Evolutionary conservation across 257 asterid species (phyloP).

Genomic region (Fraxinus cuspidata): DNA sequence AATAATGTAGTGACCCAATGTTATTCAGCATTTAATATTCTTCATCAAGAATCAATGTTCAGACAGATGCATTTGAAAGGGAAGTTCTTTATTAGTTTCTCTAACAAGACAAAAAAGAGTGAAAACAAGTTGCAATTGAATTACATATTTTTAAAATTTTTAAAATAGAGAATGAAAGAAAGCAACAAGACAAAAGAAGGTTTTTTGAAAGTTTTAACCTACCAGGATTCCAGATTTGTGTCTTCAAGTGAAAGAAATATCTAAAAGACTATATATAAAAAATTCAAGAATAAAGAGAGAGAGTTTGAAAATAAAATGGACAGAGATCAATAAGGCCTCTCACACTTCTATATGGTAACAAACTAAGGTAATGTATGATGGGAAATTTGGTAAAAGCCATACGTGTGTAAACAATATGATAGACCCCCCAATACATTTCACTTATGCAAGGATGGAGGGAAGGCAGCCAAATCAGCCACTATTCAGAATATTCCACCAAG

Average conservation of each 20-base stretch:
- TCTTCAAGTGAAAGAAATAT: background rate
- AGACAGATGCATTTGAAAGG: background rate
- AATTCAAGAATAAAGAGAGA: background rate
- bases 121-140: background rate
- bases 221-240: background rate
- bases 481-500: no score
- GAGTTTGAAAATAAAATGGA: background rate
- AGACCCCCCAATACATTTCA: no score
- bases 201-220: background rate
- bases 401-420: background rate
- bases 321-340: background rate
- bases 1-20: background rate
- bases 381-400: background rate
- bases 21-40: background rate
- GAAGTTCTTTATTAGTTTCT: background rate
- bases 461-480: no score
- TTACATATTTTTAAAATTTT: background rate
- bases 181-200: background rate
- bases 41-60: background rate
- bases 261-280: background rate
- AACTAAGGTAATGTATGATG: background rate
- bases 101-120: background rate
- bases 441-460: no score
- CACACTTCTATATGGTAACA: no score
- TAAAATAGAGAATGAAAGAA: background rate